Percentiles rank a stretch among this genome's conserved stretches.
phyloP scores from a whole-genome alignment of 2,329 filamentous ascomycete species.

The Arachnomyces sp. region DNA sequence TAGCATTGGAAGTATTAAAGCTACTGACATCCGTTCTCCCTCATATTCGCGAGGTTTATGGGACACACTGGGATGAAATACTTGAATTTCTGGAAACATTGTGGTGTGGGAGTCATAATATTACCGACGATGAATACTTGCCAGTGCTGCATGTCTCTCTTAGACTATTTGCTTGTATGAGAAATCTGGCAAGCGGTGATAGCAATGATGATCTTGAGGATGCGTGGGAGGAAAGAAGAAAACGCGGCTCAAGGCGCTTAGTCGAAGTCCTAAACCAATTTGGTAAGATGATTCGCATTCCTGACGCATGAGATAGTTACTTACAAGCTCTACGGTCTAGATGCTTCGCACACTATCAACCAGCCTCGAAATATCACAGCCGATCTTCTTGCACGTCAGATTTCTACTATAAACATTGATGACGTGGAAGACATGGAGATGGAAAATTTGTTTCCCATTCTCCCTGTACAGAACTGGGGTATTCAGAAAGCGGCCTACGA shows the following conservation, averaged over 20 bases:
- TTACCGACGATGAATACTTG: constrained; percentile 42
- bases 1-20: constrained; percentile 33
- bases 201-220: constrained; percentile 82
- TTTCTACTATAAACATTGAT: constrained; percentile 55
- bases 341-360: constrained; percentile 45
- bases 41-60: constrained; percentile 72
- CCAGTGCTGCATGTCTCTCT: constrained; percentile 64
- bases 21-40: constrained; percentile 54
- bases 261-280: constrained; percentile 34
- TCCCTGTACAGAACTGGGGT: constrained; percentile 65
- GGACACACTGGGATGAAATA: constrained; percentile 69
- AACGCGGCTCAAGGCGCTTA: constrained; percentile 50
- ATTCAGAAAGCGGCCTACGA: constrained; percentile 75
- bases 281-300: constrained; percentile 22
- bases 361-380: constrained; percentile 70
- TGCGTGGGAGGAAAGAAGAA: constrained; percentile 54
- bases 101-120: constrained; percentile 48
- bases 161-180: constrained; percentile 58
- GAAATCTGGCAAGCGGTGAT: constrained; percentile 51
- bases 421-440: constrained; percentile 57
- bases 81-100: constrained; percentile 51
- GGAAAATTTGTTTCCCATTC: constrained; percentile 62
- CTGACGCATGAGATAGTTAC: not conserved
- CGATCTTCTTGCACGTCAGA: constrained; percentile 60
- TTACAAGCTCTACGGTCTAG: constrained; percentile 16